Conservation (phyloP, 768 basidiomycete species). For the Boletus eberwhitei region DNA sequence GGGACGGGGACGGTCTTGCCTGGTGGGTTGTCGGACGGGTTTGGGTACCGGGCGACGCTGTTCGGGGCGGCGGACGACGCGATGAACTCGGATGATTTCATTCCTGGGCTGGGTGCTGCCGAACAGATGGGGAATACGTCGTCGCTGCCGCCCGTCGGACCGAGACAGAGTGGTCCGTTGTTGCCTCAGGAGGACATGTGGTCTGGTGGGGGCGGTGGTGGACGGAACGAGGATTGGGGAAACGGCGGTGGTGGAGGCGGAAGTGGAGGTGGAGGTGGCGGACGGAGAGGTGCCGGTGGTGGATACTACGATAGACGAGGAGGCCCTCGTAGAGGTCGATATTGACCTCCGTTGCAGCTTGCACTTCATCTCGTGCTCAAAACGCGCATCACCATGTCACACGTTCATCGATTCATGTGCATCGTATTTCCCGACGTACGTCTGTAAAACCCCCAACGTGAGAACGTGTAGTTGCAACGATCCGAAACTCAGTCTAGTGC, state of each 20-base stretch:
- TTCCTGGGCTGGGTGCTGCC: conserved; percentile 59
- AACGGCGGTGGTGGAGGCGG: conserved; percentile 31
- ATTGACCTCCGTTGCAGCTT: neutral
- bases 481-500: conserved; percentile 10
- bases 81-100: conserved; percentile 50
- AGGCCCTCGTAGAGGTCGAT: conserved; percentile 25
- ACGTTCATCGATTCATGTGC: conserved; percentile 5
- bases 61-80: conserved; percentile 25
- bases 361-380: neutral
- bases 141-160: conserved; percentile 25
- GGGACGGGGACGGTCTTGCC: conserved; percentile 14
- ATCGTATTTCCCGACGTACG: neutral
- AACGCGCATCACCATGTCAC: neutral
- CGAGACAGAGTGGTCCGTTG: conserved; percentile 35
- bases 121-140: conserved; percentile 22
- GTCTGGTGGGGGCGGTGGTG: conserved; percentile 31
- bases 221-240: conserved; percentile 38
- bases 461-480: neutral
- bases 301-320: conserved; percentile 29
- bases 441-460: neutral
- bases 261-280: conserved; percentile 10
- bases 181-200: conserved; percentile 55
- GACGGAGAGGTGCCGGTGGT: conserved; percentile 31
- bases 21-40: conserved; percentile 17
- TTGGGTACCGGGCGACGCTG: conserved; percentile 22